phyloP scores from a whole-genome alignment of 2,329 filamentous ascomycete species.

The Emydomyces testavorans region DNA sequence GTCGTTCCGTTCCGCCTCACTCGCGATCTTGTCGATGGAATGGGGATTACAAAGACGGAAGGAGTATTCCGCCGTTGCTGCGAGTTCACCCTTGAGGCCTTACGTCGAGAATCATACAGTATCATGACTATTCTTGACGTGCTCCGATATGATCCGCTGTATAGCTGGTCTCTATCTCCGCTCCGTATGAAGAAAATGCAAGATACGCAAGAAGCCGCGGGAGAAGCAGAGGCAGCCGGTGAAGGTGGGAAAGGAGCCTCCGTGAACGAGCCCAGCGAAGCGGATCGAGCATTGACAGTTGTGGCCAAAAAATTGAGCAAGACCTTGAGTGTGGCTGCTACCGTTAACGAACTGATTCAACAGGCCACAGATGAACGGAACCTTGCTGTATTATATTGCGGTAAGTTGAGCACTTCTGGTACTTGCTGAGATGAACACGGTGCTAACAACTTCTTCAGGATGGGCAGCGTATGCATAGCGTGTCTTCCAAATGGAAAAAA shows the following conservation, averaged over 20 bases:
- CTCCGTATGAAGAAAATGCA: slow-evolving; percentile 56
- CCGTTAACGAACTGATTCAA: slow-evolving; percentile 93
- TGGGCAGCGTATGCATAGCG: slow-evolving; percentile 42
- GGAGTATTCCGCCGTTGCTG: slow-evolving; percentile 96
- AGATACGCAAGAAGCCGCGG: slow-evolving; percentile 39
- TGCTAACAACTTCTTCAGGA: slow-evolving; percentile 23
- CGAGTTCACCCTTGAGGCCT: slow-evolving; percentile 88
- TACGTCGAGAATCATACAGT: slow-evolving; percentile 88
- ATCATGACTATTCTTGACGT: slow-evolving; percentile 99
- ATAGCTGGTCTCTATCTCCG: slow-evolving; percentile 83
- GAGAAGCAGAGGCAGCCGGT: slow-evolving; percentile 28
- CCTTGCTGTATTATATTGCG: slow-evolving; percentile 77
- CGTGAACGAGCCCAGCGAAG: slow-evolving; percentile 58
- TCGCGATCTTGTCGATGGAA: slow-evolving; percentile 87
- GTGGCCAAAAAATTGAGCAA: slow-evolving; percentile 94
- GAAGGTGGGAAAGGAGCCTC: slow-evolving; percentile 29
- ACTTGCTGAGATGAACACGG: slow-evolving; percentile 10
- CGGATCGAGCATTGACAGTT: slow-evolving; percentile 79
- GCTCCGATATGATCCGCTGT: slow-evolving; percentile 91
- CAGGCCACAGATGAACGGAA: slow-evolving; percentile 89
- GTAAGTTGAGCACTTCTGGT: slow-evolving; percentile 36
- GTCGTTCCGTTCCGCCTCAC: slow-evolving; percentile 92
- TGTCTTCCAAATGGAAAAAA: too few relatives aligned
- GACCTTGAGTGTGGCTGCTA: slow-evolving; percentile 84
- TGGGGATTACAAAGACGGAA: slow-evolving; percentile 91